These are phyloP conservation scores for Microthlaspi erraticum DNA, from an alignment of 345 rosid genomes.

Conservation along the genomic window DNA sequence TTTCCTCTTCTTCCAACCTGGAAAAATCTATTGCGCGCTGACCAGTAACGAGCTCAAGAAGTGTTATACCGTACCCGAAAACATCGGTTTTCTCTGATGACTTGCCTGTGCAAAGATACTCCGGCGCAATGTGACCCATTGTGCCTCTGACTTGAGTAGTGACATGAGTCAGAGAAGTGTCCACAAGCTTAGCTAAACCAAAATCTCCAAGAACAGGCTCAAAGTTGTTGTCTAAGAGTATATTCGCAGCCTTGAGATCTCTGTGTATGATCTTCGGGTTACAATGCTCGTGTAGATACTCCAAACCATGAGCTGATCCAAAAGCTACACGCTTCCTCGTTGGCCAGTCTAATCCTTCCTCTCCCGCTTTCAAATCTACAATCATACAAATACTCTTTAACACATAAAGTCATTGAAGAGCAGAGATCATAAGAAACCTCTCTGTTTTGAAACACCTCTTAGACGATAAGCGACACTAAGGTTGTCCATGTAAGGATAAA, in stretches of 20 bases:
- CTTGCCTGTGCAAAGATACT: conserved; percentile 84
- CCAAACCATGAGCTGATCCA: conserved; percentile 86
- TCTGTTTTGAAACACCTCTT: conserved; percentile 58
- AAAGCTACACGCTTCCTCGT: conserved; percentile 75
- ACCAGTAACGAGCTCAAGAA: conserved; percentile 90
- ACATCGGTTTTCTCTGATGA: conserved; percentile 90
- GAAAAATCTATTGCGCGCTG: conserved; percentile 87
- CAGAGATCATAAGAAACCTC: not conserved
- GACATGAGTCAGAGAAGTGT: conserved; percentile 69
- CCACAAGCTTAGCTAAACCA: conserved; percentile 77
- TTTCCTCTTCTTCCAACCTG: conserved; percentile 90
- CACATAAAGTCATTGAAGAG: conserved; percentile 11
- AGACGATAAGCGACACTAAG: conserved; percentile 79
- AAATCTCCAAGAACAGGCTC: conserved; percentile 93
- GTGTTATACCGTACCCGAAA: conserved; percentile 87
- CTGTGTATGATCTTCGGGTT: conserved; percentile 91
- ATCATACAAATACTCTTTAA: not conserved
- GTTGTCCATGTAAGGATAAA: conserved; percentile 91
- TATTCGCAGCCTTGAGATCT: conserved; percentile 89
- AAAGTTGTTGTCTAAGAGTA: conserved; percentile 73
- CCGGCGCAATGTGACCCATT: conserved; percentile 95
- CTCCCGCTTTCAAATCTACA: conserved; percentile 74
- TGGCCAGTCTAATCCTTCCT: conserved; percentile 81
- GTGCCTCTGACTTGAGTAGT: conserved; percentile 94
- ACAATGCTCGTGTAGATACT: conserved; percentile 86